phyloP scores from a whole-genome alignment of 306 rosid species.

The Rubus idaeus region DNA sequence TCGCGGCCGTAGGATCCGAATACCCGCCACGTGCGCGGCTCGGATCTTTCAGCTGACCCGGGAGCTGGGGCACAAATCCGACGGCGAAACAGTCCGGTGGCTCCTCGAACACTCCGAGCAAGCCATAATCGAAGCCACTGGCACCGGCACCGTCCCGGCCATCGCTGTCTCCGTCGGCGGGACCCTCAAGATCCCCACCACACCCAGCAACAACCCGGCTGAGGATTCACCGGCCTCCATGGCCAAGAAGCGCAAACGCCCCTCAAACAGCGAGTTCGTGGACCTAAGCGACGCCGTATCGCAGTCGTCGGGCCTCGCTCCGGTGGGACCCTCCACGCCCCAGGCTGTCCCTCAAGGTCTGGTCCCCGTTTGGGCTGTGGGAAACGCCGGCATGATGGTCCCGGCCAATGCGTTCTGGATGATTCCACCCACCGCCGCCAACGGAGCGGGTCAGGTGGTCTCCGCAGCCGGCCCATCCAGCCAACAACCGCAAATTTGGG shows the following conservation, averaged over 20 bases:
- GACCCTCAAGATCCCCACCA: constrained; percentile 45
- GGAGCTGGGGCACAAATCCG: constrained; percentile 48
- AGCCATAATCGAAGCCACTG: constrained; percentile 51
- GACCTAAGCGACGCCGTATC: constrained; percentile 42
- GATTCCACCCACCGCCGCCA: constrained; percentile 38
- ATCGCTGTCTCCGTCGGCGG: constrained; percentile 53
- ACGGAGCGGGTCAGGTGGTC: constrained; percentile 6
- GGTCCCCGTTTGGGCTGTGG: constrained; percentile 56
- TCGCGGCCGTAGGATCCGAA: constrained; percentile 51
- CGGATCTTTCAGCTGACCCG: constrained; percentile 51
- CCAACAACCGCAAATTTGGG: constrained; percentile 56
- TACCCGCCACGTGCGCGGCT: constrained; percentile 52
- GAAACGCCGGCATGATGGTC: constrained; percentile 45
- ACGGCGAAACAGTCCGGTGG: constrained; percentile 57
- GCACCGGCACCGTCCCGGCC: constrained; percentile 50
- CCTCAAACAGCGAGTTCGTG: constrained; percentile 51
- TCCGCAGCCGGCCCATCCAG: constrained; percentile 8
- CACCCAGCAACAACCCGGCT: background rate
- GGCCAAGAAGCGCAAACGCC: constrained; percentile 50
- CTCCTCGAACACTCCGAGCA: constrained; percentile 47
- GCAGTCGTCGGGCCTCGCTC: constrained; percentile 48
- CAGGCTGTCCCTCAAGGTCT: constrained; percentile 43
- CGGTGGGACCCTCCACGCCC: constrained; percentile 35
- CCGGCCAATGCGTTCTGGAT: constrained; percentile 72
- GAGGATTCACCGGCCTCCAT: constrained; percentile 13